Evolutionary conservation across 164 flowering plant genomes (phyloP).

Genomic region (Paratinospora sagittata): DNA sequence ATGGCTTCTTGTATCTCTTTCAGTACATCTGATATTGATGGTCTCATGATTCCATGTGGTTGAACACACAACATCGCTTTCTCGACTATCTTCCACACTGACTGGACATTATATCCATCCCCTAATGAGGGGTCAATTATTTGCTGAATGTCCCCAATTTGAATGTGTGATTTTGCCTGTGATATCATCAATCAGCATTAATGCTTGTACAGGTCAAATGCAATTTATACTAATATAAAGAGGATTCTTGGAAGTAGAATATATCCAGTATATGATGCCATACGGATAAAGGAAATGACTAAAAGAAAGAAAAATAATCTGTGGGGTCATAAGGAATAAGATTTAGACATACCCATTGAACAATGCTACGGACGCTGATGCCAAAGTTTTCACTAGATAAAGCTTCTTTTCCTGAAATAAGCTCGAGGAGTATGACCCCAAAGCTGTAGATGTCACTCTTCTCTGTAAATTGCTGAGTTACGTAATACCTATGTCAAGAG

Average conservation of each 20-base stretch:
- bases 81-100: conserved; percentile 98
- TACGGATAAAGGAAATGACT: too few species aligned
- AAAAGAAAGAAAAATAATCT: too few species aligned
- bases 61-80: conserved; percentile 91
- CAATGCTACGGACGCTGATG: conserved; percentile 76
- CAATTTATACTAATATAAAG: too few species aligned
- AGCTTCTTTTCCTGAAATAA: too few species aligned
- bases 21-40: conserved; percentile 90
- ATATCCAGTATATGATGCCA: too few species aligned
- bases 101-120: conserved; percentile 68
- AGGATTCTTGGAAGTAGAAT: too few species aligned
- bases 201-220: not conserved
- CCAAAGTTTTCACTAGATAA: too few species aligned
- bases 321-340: not conserved
- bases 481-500: conserved; percentile 63
- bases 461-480: too few species aligned
- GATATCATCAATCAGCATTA: not conserved
- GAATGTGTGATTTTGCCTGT: conserved; percentile 88
- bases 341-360: conserved; percentile 77
- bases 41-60: conserved; percentile 76
- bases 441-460: too few species aligned
- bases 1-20: conserved; percentile 96
- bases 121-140: conserved; percentile 71
- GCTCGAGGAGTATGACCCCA: too few species aligned
- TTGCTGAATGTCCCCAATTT: conserved; percentile 85